phyloP scores from a whole-genome alignment of 306 rosid genomes.

The Comarum palustre region DNA sequence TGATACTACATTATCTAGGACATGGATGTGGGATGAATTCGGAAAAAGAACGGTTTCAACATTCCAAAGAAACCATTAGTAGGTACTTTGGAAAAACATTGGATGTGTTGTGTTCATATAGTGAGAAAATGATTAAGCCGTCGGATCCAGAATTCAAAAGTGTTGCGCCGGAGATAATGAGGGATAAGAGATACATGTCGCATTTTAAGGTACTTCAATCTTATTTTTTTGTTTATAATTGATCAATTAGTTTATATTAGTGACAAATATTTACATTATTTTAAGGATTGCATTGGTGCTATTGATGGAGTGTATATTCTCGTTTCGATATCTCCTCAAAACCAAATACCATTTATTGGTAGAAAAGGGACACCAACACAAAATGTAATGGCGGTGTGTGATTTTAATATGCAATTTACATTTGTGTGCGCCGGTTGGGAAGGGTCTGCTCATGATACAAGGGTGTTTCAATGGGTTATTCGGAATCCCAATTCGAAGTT shows the following conservation, averaged over 20 bases:
- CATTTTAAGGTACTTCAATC: not conserved
- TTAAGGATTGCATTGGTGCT: not conserved
- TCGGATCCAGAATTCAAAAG: not conserved
- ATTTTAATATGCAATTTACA: not conserved
- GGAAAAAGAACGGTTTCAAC: not conserved
- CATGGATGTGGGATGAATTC: not conserved
- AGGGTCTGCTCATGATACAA: not conserved
- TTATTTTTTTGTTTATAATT: too few relatives aligned
- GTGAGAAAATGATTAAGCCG: not conserved
- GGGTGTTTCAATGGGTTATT: not conserved
- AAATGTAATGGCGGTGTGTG: not conserved
- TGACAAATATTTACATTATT: too few relatives aligned
- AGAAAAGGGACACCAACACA: not conserved
- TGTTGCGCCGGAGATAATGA: not conserved
- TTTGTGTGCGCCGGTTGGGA: not conserved
- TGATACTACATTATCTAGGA: not conserved
- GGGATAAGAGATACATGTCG: not conserved
- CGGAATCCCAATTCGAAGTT: not conserved
- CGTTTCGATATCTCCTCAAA: not conserved
- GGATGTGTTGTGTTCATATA: not conserved
- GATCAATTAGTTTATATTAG: too few relatives aligned
- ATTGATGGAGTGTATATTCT: not conserved
- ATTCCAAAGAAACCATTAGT: not conserved
- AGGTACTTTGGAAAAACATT: not conserved
- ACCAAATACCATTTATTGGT: not conserved